These are phyloP conservation scores for Trypethelium eluteriae DNA, from an alignment of 495 filamentous ascomycete species.

Conservation along the genomic window DNA sequence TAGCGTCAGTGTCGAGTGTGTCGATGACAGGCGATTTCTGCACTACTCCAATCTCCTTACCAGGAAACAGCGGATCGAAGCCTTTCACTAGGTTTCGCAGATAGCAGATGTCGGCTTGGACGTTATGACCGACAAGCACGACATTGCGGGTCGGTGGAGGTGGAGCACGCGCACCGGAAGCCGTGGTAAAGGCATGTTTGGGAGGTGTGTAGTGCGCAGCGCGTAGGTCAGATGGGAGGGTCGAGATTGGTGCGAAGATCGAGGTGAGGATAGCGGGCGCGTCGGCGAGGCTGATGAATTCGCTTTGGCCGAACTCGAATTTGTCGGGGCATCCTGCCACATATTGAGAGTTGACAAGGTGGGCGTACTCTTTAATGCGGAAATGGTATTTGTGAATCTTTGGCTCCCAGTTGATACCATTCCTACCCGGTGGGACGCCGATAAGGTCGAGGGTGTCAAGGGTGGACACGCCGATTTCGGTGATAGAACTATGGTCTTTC, in stretches of 20 bases:
- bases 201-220: constrained; percentile 12
- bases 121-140: constrained; percentile 71
- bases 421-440: constrained; percentile 49
- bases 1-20: constrained; percentile 57
- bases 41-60: constrained; percentile 25
- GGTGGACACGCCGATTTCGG: constrained; percentile 77
- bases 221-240: not conserved
- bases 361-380: constrained; percentile 58
- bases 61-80: constrained; percentile 48
- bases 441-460: constrained; percentile 62
- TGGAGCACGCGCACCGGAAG: constrained; percentile 1
- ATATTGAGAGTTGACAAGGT: constrained; percentile 56
- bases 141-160: constrained; percentile 46
- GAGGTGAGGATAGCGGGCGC: constrained; percentile 38
- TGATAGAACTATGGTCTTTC: constrained; percentile 50
- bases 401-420: constrained; percentile 55
- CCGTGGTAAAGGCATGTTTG: not conserved
- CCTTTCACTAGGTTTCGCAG: constrained; percentile 45
- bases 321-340: constrained; percentile 60
- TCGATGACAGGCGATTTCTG: constrained; percentile 42
- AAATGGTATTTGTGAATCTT: constrained; percentile 66
- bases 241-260: constrained; percentile 39
- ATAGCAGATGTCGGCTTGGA: constrained; percentile 57
- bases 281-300: constrained; percentile 35
- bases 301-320: constrained; percentile 62